These are phyloP conservation scores for Echeveria elegans DNA, from an alignment of 164 flowering plant genomes.

Conservation along the genomic window DNA sequence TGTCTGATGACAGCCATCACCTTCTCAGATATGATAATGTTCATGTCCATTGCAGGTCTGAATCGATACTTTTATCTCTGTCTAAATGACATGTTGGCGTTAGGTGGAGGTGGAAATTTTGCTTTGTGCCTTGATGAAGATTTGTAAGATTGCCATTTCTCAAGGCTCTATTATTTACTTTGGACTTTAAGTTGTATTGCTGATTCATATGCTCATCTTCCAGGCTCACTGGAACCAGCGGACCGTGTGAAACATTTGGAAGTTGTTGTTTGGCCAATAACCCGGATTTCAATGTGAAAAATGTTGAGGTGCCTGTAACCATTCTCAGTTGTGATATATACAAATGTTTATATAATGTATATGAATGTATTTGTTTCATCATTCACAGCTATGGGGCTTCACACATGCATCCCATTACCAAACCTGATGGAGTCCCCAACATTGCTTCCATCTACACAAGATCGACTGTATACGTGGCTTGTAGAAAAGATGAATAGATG, in stretches of 20 bases:
- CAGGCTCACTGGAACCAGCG: constrained; percentile 54
- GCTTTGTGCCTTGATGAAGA: constrained; percentile 86
- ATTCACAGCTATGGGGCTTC: constrained; percentile 66
- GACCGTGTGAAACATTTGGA: neutral
- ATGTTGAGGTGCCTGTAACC: neutral
- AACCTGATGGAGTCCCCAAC: constrained; percentile 13
- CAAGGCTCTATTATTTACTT: neutral
- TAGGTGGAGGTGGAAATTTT: constrained; percentile 89
- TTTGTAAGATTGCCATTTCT: constrained; percentile 44
- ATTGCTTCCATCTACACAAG: no score
- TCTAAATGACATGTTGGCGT: constrained; percentile 69
- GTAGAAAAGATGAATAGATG: no score
- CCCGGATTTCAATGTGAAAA: neutral
- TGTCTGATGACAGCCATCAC: no score
- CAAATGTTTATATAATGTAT: neutral
- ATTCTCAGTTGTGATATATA: neutral
- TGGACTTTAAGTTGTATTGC: no score
- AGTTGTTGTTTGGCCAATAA: neutral
- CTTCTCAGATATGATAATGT: no score
- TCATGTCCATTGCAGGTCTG: constrained; percentile 41
- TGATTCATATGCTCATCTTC: constrained; percentile 12
- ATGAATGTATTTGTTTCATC: neutral
- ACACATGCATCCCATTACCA: constrained; percentile 37
- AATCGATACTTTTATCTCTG: constrained; percentile 84
- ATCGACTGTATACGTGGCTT: neutral